Conservation (phyloP, 73 alveolate genomes). For the Durusdinium trenchii region DNA sequence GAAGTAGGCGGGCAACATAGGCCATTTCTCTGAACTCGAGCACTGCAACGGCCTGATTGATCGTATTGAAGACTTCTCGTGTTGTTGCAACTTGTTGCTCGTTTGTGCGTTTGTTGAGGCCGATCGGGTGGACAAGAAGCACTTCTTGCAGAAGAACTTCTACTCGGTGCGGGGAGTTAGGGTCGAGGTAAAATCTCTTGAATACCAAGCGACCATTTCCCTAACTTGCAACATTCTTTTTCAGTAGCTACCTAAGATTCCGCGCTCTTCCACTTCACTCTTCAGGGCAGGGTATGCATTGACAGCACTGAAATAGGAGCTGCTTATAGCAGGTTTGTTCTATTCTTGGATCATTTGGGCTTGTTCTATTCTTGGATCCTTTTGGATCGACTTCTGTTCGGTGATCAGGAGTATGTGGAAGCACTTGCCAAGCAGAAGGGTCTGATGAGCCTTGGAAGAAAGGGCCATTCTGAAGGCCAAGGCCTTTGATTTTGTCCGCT, state of each 20-base stretch:
- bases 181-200: neutral
- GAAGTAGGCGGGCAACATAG: too few relatives aligned
- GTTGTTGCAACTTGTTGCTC: neutral
- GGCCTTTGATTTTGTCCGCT: neutral
- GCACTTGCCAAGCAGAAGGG: constrained; percentile 88
- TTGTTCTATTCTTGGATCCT: neutral
- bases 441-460: constrained; percentile 48
- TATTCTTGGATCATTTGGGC: too few relatives aligned
- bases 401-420: constrained; percentile 77
- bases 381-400: neutral
- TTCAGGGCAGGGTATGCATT: too few relatives aligned
- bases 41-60: neutral
- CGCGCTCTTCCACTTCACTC: too few relatives aligned
- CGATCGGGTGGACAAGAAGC: constrained; percentile 85
- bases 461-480: too few relatives aligned
- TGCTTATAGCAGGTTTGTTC: too few relatives aligned
- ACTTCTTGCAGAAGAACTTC: constrained; percentile 85
- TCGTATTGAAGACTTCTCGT: neutral
- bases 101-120: neutral
- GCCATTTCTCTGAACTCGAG: neutral
- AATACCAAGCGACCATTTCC: too few relatives aligned
- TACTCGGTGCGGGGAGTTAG: constrained; percentile 25
- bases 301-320: too few relatives aligned
- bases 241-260: too few relatives aligned
- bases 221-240: too few relatives aligned